These are phyloP conservation scores for Boletus calvinii DNA, from an alignment of 1,284 basidiomycete species.

Conservation along the genomic window DNA sequence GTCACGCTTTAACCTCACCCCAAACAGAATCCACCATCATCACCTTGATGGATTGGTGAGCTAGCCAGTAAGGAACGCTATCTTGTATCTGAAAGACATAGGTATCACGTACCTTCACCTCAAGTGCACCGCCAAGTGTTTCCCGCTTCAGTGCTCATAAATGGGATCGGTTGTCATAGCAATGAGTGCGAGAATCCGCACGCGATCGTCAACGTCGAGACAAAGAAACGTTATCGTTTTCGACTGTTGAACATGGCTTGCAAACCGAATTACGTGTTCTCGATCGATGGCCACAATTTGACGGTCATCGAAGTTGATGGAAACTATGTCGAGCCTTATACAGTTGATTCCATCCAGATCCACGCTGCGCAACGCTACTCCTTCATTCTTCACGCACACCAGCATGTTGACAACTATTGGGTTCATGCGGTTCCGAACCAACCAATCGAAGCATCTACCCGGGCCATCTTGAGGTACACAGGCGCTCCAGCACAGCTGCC, in stretches of 20 bases:
- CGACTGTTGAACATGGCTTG: constrained; percentile 41
- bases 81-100: constrained; percentile 18
- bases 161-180: constrained; percentile 42
- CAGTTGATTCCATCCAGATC: neutral
- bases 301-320: constrained; percentile 33
- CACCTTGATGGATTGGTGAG: constrained; percentile 21
- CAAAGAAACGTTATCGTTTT: constrained; percentile 37
- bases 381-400: too few relatives aligned
- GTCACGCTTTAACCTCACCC: neutral
- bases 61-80: neutral
- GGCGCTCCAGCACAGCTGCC: constrained; percentile 33
- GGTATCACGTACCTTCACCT: constrained; percentile 30
- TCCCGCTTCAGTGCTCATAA: constrained; percentile 44
- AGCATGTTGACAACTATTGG: constrained; percentile 32
- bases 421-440: constrained; percentile 22
- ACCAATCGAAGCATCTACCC: constrained; percentile 12
- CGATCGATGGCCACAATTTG: constrained; percentile 38
- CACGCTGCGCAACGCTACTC: too few relatives aligned
- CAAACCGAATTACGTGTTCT: constrained; percentile 38
- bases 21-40: constrained; percentile 35
- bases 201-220: constrained; percentile 28
- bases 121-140: constrained; percentile 6
- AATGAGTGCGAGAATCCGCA: constrained; percentile 33
- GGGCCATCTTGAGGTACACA: constrained; percentile 27
- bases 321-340: constrained; percentile 30